These are phyloP conservation scores for Klebsormidium nitens DNA, from an alignment of 139 green algal genomes.

Conservation along the genomic window DNA sequence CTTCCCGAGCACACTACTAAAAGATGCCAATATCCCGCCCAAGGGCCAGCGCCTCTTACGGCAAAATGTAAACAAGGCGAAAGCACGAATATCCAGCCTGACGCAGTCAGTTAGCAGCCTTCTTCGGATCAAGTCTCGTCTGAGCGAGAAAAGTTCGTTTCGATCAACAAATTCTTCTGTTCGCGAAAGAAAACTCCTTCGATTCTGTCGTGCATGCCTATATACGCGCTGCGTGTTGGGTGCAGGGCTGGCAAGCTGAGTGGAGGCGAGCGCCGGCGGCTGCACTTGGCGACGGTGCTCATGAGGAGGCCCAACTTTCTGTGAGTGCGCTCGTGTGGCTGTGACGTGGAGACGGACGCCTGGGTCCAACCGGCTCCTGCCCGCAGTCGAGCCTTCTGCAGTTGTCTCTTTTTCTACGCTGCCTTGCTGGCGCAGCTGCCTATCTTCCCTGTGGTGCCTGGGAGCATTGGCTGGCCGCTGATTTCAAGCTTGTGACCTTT, in stretches of 20 bases:
- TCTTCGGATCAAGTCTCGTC: too few relatives aligned
- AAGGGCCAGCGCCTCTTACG: too few relatives aligned
- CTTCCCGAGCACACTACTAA: too few relatives aligned
- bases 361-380: neutral
- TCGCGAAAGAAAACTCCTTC: neutral
- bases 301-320: constrained; percentile 68
- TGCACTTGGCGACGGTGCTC: constrained; percentile 70
- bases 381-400: neutral
- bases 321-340: constrained; percentile 43
- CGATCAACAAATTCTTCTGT: too few relatives aligned
- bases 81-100: too few relatives aligned
- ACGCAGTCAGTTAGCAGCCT: too few relatives aligned
- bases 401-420: neutral
- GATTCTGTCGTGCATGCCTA: constrained; percentile 49
- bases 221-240: too few relatives aligned
- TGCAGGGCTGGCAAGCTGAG: constrained; percentile 51
- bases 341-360: neutral
- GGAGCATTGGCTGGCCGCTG: neutral
- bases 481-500: too few relatives aligned
- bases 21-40: too few relatives aligned
- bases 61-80: too few relatives aligned
- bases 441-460: neutral
- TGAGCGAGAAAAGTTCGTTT: too few relatives aligned
- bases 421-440: too few relatives aligned
- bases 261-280: constrained; percentile 59